Evolutionary conservation across 192 early-diverging fungal genomes (phyloP).

Genomic region (Podila epigama): DNA sequence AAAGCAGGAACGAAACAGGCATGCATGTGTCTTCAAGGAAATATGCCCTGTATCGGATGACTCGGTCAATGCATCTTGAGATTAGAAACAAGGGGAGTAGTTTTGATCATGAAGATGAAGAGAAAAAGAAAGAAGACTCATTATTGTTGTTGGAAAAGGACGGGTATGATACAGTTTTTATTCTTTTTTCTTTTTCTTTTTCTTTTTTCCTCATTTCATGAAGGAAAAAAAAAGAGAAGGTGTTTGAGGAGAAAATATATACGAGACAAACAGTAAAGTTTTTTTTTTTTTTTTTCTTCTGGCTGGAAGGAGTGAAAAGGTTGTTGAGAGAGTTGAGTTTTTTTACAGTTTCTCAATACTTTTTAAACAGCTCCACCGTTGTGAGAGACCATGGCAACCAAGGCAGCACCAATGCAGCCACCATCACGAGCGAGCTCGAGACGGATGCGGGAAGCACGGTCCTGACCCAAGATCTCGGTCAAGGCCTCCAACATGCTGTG

Average conservation of each 20-base stretch:
- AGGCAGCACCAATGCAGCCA: conserved; percentile 80
- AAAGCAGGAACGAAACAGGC: too few relatives aligned
- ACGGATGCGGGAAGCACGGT: conserved; percentile 74
- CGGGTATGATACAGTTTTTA: too few relatives aligned
- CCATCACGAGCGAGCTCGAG: conserved; percentile 80
- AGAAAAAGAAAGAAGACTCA: too few relatives aligned
- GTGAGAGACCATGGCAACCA: conserved; percentile 71
- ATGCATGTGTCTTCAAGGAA: too few relatives aligned
- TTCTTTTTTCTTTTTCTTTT: neutral
- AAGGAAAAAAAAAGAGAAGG: neutral
- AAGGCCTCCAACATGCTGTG: conserved; percentile 78
- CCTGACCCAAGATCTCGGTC: conserved; percentile 75
- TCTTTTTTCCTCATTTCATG: neutral
- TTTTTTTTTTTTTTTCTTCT: conserved; percentile 3
- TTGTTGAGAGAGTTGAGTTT: neutral
- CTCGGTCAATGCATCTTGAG: too few relatives aligned
- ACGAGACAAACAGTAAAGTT: neutral
- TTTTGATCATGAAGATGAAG: too few relatives aligned
- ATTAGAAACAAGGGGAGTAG: too few relatives aligned
- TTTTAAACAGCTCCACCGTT: conserved; percentile 43
- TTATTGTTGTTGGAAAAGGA: too few relatives aligned
- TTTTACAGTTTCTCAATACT: neutral
- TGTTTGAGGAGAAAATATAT: neutral
- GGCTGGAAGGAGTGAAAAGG: neutral
- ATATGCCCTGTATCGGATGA: too few relatives aligned